These are phyloP conservation scores for Kwoniella botswanensis DNA, from an alignment of 768 basidiomycete species.

Conservation along the genomic window DNA sequence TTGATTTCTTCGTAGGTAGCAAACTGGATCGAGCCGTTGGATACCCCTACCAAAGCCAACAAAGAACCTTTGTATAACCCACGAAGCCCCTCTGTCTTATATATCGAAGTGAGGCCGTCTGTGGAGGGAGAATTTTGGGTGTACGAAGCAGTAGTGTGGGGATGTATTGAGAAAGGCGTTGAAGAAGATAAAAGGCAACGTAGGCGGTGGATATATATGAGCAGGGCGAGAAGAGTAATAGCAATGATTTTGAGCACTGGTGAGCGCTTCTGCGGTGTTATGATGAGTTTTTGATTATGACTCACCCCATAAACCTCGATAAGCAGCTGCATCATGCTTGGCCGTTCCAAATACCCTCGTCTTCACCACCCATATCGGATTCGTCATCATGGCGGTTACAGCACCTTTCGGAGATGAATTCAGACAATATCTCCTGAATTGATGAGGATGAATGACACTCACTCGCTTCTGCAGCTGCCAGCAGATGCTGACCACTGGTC, in stretches of 20 bases:
- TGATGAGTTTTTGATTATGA: not conserved
- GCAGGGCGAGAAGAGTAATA: not conserved
- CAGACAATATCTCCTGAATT: not conserved
- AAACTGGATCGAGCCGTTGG: conserved; percentile 94
- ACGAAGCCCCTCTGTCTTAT: conserved; percentile 71
- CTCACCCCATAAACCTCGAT: conserved; percentile 79
- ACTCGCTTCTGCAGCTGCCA: conserved; percentile 97
- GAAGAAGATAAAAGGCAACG: not conserved
- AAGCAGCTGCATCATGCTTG: conserved; percentile 70
- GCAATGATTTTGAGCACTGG: too few species aligned
- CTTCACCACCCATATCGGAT: conserved; percentile 97
- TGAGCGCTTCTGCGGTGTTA: too few species aligned
- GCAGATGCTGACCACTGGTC: conserved; percentile 76
- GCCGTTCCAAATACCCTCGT: conserved; percentile 92
- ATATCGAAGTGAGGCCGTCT: conserved; percentile 78
- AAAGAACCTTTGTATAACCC: conserved; percentile 88
- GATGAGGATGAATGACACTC: conserved; percentile 57
- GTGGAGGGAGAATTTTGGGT: not conserved
- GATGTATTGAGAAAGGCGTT: not conserved
- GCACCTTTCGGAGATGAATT: conserved; percentile 68
- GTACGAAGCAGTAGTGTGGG: not conserved
- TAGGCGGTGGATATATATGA: not conserved
- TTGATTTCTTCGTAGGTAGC: conserved; percentile 97
- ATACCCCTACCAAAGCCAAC: conserved; percentile 87
- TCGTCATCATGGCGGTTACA: conserved; percentile 89